Base-by-base conservation (phyloP, 768 basidiomycete genomes). In the Amanita rimosa region DNA sequence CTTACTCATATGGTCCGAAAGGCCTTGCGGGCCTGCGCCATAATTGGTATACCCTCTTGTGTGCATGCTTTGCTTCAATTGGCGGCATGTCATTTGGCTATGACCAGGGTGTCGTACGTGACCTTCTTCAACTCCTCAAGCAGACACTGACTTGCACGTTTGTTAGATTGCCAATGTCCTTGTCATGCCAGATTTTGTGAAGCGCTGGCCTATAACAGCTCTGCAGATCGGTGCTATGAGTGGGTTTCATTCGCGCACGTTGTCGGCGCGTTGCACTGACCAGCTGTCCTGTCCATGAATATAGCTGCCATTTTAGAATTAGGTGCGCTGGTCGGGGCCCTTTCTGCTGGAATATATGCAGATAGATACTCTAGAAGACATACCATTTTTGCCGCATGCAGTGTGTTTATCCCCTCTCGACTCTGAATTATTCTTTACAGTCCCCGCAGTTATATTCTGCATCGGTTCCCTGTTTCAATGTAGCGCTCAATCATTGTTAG, bases 21-120 rank as follows among this genome's bases (percentile, higher is more conserved):
- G 85, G 86, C 1, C 54, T 87, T 8, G 55, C 68, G 2, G 86
- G 87, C 8, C 68, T 89, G 13, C 58, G 72, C 40, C 73, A 73
- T 53, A 89, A 87, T 59, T 72, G 69, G 49, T 85, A 81, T 54
- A 75, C 80, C 3, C 62, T 82, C 6, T 64, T 78, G 1, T 88
- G 85, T 52, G 84, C 81, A 3, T 66, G 82, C 42, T 86, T 88
- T 54, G 86, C 82, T 0, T 83, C 81, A 8, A 75, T 89, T 55
- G 86, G 86, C 1, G 85, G 85, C 0, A 59, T 88, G 49, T 78
- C 82, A 11, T 89, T 89, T 61, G 86, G 86, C 7, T 89, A 89
- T 58, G 86, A 88, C 56, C 86, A 89, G 58, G 86, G 86, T 33
- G 87, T 89, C 42, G 74, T 73, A 55, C 39, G 67, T 63, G 0